Conservation (phyloP, 176 grass and related monocot genomes). For the Musa itinerans region DNA sequence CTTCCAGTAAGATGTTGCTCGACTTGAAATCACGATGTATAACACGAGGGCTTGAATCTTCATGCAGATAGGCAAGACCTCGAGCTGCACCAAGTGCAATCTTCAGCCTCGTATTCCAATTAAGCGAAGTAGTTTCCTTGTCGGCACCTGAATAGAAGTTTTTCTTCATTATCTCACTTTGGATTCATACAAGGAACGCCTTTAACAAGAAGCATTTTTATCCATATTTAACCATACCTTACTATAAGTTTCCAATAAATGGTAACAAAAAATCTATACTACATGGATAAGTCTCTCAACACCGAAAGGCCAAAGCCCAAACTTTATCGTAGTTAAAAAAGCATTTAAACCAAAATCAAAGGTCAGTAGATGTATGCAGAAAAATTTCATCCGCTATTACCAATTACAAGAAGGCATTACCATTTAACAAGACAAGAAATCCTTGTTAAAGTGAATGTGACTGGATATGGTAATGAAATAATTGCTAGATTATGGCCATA, state of each 20-base stretch:
- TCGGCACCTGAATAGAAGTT: slow-evolving; percentile 45
- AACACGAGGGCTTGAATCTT: slow-evolving; percentile 96
- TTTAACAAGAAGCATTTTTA: neutral
- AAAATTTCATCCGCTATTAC: neutral
- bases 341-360: no score
- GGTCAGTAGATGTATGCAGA: neutral
- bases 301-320: neutral
- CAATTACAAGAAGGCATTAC: neutral
- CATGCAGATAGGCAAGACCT: slow-evolving; percentile 88
- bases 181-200: neutral
- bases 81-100: slow-evolving; percentile 87
- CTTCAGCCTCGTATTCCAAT: slow-evolving; percentile 82
- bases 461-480: slow-evolving; percentile 1
- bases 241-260: neutral
- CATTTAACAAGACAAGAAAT: neutral
- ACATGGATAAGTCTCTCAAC: neutral
- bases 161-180: neutral
- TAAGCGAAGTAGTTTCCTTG: slow-evolving; percentile 46
- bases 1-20: slow-evolving; percentile 92
- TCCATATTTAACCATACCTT: neutral
- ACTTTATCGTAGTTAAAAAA: no score
- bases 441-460: neutral
- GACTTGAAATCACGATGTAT: slow-evolving; percentile 99
- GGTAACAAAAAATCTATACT: neutral
- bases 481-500: neutral